Base-by-base conservation (phyloP, 1,284 basidiomycete genomes). In the Cystobasidium sp. region DNA sequence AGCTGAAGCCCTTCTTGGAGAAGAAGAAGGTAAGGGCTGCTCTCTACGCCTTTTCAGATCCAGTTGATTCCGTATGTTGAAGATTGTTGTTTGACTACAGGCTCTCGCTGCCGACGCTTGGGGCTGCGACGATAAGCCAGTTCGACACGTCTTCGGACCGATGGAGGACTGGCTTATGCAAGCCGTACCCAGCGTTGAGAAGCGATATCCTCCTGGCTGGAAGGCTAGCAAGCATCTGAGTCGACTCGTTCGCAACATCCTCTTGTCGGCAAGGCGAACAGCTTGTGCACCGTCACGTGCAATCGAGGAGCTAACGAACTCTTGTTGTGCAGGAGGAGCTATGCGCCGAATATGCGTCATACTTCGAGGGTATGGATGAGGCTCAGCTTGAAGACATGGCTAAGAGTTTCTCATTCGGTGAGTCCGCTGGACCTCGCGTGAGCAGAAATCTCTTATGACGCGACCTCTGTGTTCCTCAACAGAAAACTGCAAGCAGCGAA, bases 1-100 rank as follows among this genome's bases (percentile, higher is more conserved):
- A 51, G 2, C 46, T 72, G 47, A 53, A 52, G 16, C 65, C 65
- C 14, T 88, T 89, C 65, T 88, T 84, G 39, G 88, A 88, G 77
- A 89, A 90, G 18, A 67, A 67, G 24, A 67, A 67, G 65, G 65
- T 67, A 24, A 39, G 65, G 14, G n/a, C 1, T 31, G 31, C 31
- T 31, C 5, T 31, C 31, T n/a, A n/a, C n/a, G n/a, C n/a, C n/a
- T n/a, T n/a, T n/a, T 31, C 31, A 31, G 31, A 5, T 31, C 31
- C 31, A 31, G 31, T 31, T 31, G 31, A 31, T 16, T 51, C 16
- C 47, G 14, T 14, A 51, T 20, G 47, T 6, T 51, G 14, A 16
- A 51, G 2, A 1, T 51, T 51, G 47, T 16, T 20, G n/a, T 16
- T 6, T 16, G 16, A 51, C 47, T 14, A 51, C 65, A 67, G 65